phyloP scores from a whole-genome alignment of 1,284 basidiomycete species.

The Melampsora larici-populina region DNA sequence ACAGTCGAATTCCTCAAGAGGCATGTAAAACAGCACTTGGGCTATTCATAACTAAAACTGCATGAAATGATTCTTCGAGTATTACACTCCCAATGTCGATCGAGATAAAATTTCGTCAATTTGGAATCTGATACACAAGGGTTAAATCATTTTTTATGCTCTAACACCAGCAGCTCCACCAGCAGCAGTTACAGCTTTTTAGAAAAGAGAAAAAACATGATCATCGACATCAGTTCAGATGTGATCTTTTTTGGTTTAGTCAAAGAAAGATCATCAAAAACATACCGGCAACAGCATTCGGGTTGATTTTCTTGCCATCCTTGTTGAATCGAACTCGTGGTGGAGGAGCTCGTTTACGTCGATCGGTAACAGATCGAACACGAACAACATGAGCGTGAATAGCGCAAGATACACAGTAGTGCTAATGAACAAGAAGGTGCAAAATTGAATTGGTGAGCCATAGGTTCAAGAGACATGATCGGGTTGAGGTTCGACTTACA shows the following conservation, averaged over 20 bases:
- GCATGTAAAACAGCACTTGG: too few species aligned
- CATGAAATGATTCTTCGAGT: background rate
- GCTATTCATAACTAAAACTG: too few species aligned
- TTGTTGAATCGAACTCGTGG: slow-evolving; percentile 89
- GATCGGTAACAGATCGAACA: slow-evolving; percentile 81
- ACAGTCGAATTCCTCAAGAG: too few species aligned
- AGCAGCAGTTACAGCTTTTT: background rate
- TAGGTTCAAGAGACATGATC: too few species aligned
- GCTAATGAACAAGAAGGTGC: slow-evolving; percentile 1
- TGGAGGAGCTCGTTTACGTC: slow-evolving; percentile 92
- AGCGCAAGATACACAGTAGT: slow-evolving; percentile 96
- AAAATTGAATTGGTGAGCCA: background rate
- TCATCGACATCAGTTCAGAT: background rate
- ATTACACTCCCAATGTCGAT: slow-evolving; percentile 8
- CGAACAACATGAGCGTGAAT: slow-evolving; percentile 98
- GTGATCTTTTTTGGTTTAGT: background rate
- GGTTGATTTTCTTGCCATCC: slow-evolving; percentile 73
- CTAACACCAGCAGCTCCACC: slow-evolving; percentile 3
- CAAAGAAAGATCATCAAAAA: too few species aligned
- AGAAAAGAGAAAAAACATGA: background rate
- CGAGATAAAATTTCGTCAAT: slow-evolving; percentile 1
- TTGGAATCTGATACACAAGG: background rate
- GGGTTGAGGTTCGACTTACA: slow-evolving; percentile 53
- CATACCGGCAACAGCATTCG: slow-evolving; percentile 40
- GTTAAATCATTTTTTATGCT: background rate